Evolutionary conservation across 805 yeast genomes (phyloP).

Genomic region (Phaffomyces opuntiae): DNA sequence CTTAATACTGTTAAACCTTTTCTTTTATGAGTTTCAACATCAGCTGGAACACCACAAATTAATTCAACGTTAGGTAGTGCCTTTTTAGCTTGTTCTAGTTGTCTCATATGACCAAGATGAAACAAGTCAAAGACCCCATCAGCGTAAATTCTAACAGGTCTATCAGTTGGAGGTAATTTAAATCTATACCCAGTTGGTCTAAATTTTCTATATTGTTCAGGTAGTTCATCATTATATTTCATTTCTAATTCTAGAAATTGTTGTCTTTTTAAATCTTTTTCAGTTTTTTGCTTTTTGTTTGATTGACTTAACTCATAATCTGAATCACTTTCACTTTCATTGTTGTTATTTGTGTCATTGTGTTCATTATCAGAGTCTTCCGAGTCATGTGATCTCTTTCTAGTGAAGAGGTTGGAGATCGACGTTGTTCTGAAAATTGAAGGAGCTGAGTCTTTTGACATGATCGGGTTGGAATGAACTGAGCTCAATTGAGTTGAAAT

Average conservation of each 20-base stretch:
- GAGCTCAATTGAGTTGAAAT: too few species aligned
- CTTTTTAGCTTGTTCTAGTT: conserved; percentile 93
- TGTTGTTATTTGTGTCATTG: background rate
- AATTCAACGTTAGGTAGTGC: conserved; percentile 77
- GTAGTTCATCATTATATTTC: conserved; percentile 55
- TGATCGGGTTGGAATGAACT: background rate
- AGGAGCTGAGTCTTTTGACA: background rate
- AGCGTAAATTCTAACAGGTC: conserved; percentile 92
- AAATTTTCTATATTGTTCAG: conserved; percentile 64
- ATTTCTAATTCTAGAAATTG: conserved; percentile 40
- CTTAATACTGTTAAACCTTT: conserved; percentile 91
- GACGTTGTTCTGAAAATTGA: conserved; percentile 8
- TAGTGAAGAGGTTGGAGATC: conserved; percentile 3
- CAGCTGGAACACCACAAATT: conserved; percentile 90
- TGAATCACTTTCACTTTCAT: background rate
- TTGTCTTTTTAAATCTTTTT: conserved; percentile 19
- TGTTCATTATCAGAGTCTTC: conserved; percentile 1
- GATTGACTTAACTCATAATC: conserved; percentile 4
- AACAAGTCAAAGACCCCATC: conserved; percentile 97
- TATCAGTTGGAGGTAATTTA: conserved; percentile 75
- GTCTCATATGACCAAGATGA: conserved; percentile 97
- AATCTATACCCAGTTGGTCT: conserved; percentile 75
- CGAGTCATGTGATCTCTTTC: conserved; percentile 3
- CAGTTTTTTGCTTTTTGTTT: conserved; percentile 20
- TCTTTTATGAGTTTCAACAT: conserved; percentile 80